These are phyloP conservation scores for Rubroshorea leprosula DNA, from an alignment of 345 rosid species.

Conservation along the genomic window DNA sequence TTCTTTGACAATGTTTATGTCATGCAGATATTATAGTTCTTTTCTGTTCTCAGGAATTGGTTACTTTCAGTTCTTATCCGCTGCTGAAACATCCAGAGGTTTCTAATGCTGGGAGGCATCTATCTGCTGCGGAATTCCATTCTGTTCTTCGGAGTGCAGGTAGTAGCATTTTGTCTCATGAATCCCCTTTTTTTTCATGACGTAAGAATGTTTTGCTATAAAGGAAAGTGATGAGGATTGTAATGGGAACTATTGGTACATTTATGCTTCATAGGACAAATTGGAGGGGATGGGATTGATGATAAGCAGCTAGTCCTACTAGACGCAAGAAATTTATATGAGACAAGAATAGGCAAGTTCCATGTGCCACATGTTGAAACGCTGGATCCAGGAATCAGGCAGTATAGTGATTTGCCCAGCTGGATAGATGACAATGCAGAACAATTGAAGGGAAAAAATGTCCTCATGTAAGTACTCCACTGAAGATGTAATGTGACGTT, in stretches of 20 bases:
- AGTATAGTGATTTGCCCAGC: conserved; percentile 80
- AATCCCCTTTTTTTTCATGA: not conserved
- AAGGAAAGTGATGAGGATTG: not conserved
- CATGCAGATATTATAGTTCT: not conserved
- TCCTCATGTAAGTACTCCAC: conserved; percentile 61
- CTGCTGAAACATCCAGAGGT: conserved; percentile 56
- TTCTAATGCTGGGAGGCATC: conserved; percentile 78
- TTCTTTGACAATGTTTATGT: not conserved
- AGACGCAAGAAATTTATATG: conserved; percentile 89
- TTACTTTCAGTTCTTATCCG: conserved; percentile 71
- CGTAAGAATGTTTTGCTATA: not conserved
- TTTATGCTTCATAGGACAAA: conserved; percentile 32
- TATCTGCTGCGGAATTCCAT: conserved; percentile 85
- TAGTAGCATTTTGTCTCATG: conserved; percentile 9
- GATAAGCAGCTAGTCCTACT: conserved; percentile 52
- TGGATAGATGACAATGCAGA: conserved; percentile 84
- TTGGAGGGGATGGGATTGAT: conserved; percentile 25
- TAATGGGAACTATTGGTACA: not conserved
- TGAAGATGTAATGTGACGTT: not conserved
- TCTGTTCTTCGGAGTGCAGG: conserved; percentile 63
- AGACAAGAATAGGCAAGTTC: conserved; percentile 90
- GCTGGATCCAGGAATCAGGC: conserved; percentile 80
- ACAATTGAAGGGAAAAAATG: conserved; percentile 52
- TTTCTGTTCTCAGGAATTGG: conserved; percentile 58
- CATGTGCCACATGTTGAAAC: conserved; percentile 57